phyloP scores from a whole-genome alignment of 805 yeast genomes.

The Yamadazyma insecticola region DNA sequence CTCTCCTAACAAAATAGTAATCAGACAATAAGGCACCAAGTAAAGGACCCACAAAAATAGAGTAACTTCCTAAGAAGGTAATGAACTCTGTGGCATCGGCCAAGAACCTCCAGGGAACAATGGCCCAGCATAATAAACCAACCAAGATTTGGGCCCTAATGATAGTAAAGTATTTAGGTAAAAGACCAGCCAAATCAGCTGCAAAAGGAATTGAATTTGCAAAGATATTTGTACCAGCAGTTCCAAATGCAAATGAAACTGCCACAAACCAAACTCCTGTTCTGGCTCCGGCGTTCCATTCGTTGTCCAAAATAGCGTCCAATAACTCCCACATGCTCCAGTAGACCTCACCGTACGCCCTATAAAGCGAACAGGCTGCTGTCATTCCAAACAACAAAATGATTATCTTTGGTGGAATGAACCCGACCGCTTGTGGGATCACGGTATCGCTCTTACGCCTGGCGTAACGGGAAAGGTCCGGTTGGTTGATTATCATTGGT shows the following conservation, averaged over 20 bases:
- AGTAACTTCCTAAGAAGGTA: constrained; percentile 11
- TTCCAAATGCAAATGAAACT: constrained; percentile 13
- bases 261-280: constrained; percentile 17
- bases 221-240: constrained; percentile 24
- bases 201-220: constrained; percentile 20
- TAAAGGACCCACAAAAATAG: constrained; percentile 12
- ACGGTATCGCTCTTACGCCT: constrained; percentile 9
- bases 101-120: constrained; percentile 13
- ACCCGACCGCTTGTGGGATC: constrained; percentile 11
- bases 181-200: constrained; percentile 18
- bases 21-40: constrained; percentile 10
- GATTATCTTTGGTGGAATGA: constrained; percentile 10
- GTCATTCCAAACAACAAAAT: constrained; percentile 12
- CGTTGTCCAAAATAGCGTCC: constrained; percentile 19
- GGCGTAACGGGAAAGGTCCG: constrained; percentile 12
- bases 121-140: constrained; percentile 12
- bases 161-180: constrained; percentile 22
- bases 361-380: constrained; percentile 6
- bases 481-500: constrained; percentile 14
- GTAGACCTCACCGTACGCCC: constrained; percentile 16
- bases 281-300: constrained; percentile 21
- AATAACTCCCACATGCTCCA: constrained; percentile 25
- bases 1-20: constrained; percentile 10
- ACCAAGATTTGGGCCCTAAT: constrained; percentile 12
- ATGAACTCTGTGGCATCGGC: constrained; percentile 10